Evolutionary conservation across 2,329 filamentous ascomycete species (phyloP), one percentile per base, ranked within the genome.

Genomic region (Fusarium citri): DNA sequence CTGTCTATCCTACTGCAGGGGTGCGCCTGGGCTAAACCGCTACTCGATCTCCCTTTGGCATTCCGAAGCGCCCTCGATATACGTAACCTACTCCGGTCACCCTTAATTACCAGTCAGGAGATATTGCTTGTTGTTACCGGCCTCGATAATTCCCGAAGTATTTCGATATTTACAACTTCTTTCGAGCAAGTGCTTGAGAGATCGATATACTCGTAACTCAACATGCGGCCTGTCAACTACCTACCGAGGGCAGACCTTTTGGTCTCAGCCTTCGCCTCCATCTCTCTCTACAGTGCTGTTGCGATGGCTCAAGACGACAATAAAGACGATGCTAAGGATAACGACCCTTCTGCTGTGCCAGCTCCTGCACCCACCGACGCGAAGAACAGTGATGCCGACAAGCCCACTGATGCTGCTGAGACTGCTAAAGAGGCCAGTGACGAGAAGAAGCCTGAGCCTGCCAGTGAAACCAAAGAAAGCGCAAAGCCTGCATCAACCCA

Each of bases 261-360:
- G 63, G 59, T 80, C 55, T 71, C 76, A 28, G 69, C 72, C 22
- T 45, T 79, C 20, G 64, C 69, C 22, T 72, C 76, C 9, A 42
- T 77, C 40, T 71, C 77, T 18, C 51, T 81, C 12, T 74, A 80
- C 40, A 72, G 77, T 47, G 62, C 72, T 20, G 66, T 79, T 15
- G 76, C 60, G n/a, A 68, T 77, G 57, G 81, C 80, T n/a, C 79
- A 80, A 64, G 56, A 72, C 34, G 34, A 66, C 50, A 63, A 70
- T 42, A 68, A 72, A 37, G 66, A 72, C 20, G 62, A 65, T 55
- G 67, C 67, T 55, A 58, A 60, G 56, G 34, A 63, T 58, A 64
- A 66, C 46, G 37, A 66, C 37, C 59, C 64, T n/a, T 55, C 74
- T 20, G 63, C 64, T 42, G 18, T 55, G 31, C 51, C 64, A 9